phyloP scores from a whole-genome alignment of 306 rosid species.

The Chamaecrista fasciculata region DNA sequence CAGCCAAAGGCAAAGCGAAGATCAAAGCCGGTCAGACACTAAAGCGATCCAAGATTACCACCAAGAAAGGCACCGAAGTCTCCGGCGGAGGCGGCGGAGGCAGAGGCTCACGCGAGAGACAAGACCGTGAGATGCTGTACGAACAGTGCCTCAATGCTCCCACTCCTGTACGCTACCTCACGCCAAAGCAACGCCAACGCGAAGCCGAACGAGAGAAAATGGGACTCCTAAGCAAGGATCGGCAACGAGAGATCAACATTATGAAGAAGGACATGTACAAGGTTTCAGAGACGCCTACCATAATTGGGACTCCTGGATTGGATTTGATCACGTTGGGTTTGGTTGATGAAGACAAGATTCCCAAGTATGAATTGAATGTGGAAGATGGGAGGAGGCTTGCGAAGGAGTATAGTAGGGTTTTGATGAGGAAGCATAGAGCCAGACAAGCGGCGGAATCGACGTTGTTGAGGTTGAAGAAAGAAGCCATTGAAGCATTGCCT shows the following conservation, averaged over 20 bases:
- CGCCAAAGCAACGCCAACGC: slow-evolving; percentile 45
- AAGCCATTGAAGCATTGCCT: slow-evolving; percentile 88
- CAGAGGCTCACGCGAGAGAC: slow-evolving; percentile 43
- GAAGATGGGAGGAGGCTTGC: slow-evolving; percentile 87
- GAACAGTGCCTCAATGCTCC: slow-evolving; percentile 72
- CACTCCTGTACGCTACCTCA: slow-evolving; percentile 58
- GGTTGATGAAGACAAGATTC: slow-evolving; percentile 78
- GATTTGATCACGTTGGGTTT: slow-evolving; percentile 66
- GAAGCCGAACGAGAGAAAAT: slow-evolving; percentile 71
- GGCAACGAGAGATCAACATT: slow-evolving; percentile 69
- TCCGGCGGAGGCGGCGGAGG: slow-evolving; percentile 32
- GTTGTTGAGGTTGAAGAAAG: slow-evolving; percentile 63
- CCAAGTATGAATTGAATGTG: slow-evolving; percentile 59
- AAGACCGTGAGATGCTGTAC: slow-evolving; percentile 57
- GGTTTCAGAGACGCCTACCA: slow-evolving; percentile 57
- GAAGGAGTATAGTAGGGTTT: slow-evolving; percentile 83
- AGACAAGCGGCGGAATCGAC: slow-evolving; percentile 76
- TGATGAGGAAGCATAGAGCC: slow-evolving; percentile 79
- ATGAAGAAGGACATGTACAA: slow-evolving; percentile 46
- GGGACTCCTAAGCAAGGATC: slow-evolving; percentile 81
- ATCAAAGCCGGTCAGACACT: slow-evolving; percentile 40
- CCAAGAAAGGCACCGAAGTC: slow-evolving; percentile 36
- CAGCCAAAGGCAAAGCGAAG: slow-evolving; percentile 47
- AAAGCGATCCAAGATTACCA: slow-evolving; percentile 35
- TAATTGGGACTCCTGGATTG: slow-evolving; percentile 72